Percentiles rank a stretch among this genome's conserved stretches.
Evolutionary conservation across 2,329 filamentous ascomycete species (phyloP).

Genomic region (Achaetomium macrosporum): DNA sequence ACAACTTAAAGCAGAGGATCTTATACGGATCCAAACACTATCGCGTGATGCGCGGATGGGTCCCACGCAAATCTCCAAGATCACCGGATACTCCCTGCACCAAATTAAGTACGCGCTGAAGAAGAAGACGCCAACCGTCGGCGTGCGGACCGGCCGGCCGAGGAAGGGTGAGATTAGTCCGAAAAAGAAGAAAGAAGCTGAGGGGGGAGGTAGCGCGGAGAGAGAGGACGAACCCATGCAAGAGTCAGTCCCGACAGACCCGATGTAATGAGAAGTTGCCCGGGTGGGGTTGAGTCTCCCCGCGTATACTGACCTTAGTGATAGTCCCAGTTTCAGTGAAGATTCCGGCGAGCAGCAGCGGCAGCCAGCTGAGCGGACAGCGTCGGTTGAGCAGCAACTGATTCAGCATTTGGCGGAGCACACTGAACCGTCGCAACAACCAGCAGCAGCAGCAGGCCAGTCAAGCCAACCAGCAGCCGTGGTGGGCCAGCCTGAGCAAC

Average conservation of each 20-base stretch:
- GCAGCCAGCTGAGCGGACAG: too few relatives aligned
- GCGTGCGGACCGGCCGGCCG: conserved; percentile 7
- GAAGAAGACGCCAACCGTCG: conserved; percentile 14
- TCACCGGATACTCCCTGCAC: conserved; percentile 15
- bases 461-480: too few relatives aligned
- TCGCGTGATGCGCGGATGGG: conserved; percentile 13
- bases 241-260: too few relatives aligned
- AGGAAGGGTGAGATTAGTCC: not conserved
- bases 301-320: too few relatives aligned
- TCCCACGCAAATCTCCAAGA: conserved; percentile 8
- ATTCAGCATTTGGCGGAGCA: not conserved
- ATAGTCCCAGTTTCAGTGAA: too few relatives aligned
- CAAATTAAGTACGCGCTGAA: conserved; percentile 17
- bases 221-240: not conserved
- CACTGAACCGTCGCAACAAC: not conserved
- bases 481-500: not conserved
- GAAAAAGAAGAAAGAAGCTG: not conserved
- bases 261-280: too few relatives aligned
- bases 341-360: too few relatives aligned
- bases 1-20: conserved; percentile 9
- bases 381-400: too few relatives aligned
- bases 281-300: too few relatives aligned
- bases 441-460: too few relatives aligned
- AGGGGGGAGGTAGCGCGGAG: too few relatives aligned
- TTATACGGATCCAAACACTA: conserved; percentile 12